A percentile compares a stretch with the other conserved stretches of the same genome.
These are phyloP conservation scores for Cercospora beticola DNA, from an alignment of 2,329 filamentous ascomycete genomes.

Conservation along the genomic window DNA sequence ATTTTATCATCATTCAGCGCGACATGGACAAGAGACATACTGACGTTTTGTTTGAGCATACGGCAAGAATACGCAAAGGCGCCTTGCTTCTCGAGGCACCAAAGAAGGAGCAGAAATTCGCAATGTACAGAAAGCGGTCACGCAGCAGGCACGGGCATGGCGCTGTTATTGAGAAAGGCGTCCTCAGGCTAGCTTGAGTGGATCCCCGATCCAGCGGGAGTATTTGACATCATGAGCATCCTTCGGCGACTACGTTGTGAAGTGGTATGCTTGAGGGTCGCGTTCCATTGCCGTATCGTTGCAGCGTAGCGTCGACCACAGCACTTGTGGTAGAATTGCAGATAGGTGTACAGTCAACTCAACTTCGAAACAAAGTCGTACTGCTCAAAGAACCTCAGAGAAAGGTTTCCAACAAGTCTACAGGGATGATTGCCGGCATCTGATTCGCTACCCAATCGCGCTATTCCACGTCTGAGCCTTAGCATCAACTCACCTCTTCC, in stretches of 20 bases:
- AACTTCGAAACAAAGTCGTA: background rate
- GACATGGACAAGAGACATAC: slow-evolving; percentile 52
- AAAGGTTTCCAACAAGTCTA: background rate
- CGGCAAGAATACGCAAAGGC: slow-evolving; percentile 44
- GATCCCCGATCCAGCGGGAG: background rate
- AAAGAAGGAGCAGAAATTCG: slow-evolving; percentile 46
- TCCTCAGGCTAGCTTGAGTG: slow-evolving; percentile 22
- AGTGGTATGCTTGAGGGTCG: background rate
- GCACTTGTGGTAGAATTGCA: background rate
- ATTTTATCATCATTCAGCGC: slow-evolving; percentile 52
- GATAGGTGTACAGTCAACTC: background rate
- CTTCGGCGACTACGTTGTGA: background rate
- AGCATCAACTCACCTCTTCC: background rate
- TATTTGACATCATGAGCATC: background rate
- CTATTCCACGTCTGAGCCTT: background rate
- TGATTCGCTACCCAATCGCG: background rate
- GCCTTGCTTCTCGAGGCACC: slow-evolving; percentile 46
- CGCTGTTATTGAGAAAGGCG: slow-evolving; percentile 23
- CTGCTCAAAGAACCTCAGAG: background rate
- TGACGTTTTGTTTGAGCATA: slow-evolving; percentile 53
- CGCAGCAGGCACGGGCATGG: slow-evolving; percentile 32
- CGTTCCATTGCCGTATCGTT: background rate
- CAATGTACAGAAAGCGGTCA: slow-evolving; percentile 44
- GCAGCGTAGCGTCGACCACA: background rate
- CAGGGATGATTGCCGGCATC: background rate